Percentiles rank a stretch among this genome's conserved stretches.
Evolutionary conservation across 169 alveolate genomes (phyloP).

Genomic region (Plasmodium yoelii): DNA sequence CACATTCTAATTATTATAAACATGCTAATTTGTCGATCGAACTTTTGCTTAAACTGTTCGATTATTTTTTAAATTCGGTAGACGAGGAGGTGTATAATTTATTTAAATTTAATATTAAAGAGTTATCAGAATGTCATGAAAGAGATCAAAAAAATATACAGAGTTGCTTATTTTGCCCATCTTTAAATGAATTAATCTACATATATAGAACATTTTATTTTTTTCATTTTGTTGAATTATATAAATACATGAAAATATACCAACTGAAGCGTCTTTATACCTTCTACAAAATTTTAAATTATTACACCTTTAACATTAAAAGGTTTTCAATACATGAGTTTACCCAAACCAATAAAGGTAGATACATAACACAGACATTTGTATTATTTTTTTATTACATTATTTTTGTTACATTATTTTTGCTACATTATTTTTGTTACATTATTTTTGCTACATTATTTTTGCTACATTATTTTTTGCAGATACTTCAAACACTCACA

Average conservation of each 20-base stretch:
- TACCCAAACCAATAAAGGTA: slow-evolving; percentile 70
- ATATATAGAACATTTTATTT: slow-evolving; percentile 44
- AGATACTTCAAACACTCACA: slow-evolving; percentile 47
- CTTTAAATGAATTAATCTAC: slow-evolving; percentile 55
- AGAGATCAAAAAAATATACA: slow-evolving; percentile 13
- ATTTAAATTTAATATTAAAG: slow-evolving; percentile 6
- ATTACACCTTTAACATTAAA: slow-evolving; percentile 39
- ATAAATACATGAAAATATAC: slow-evolving; percentile 49
- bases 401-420: too few relatives aligned
- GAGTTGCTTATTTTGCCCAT: slow-evolving; percentile 5
- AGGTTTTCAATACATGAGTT: slow-evolving; percentile 38
- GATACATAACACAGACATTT: neutral
- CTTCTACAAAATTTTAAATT: slow-evolving; percentile 43
- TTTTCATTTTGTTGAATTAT: slow-evolving; percentile 58
- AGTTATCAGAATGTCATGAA: slow-evolving; percentile 17
- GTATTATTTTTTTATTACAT: too few relatives aligned
- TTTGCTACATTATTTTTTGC: too few relatives aligned
- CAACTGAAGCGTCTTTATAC: slow-evolving; percentile 37
- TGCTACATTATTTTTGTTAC: too few relatives aligned
- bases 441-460: too few relatives aligned
- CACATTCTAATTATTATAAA: neutral
- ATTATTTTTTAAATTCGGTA: slow-evolving; percentile 51
- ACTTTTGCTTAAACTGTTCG: slow-evolving; percentile 13
- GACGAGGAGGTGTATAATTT: slow-evolving; percentile 31
- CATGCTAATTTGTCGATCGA: slow-evolving; percentile 43